A percentile compares a stretch with the other conserved stretches of the same genome.
phyloP scores from a whole-genome alignment of 768 basidiomycete genomes.

The Termitomyces sp. region DNA sequence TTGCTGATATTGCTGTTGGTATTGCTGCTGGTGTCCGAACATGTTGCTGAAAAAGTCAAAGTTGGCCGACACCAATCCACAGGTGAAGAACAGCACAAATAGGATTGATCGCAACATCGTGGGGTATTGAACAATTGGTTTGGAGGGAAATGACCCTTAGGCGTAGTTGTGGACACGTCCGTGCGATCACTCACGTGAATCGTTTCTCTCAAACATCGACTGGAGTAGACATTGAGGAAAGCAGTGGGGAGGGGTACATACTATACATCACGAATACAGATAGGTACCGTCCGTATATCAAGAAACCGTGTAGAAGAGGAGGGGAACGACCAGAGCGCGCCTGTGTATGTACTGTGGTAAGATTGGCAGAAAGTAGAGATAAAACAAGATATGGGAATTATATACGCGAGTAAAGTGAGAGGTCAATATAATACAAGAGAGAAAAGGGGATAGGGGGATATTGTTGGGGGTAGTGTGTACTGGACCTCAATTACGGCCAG shows the following conservation, averaged over 20 bases:
- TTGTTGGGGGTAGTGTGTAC: background rate
- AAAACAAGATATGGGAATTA: slow-evolving; percentile 2
- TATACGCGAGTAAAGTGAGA: background rate
- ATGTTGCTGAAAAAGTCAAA: slow-evolving; percentile 80
- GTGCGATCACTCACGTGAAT: slow-evolving; percentile 17
- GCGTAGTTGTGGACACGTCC: background rate
- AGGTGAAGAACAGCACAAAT: slow-evolving; percentile 30
- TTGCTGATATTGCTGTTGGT: slow-evolving; percentile 55
- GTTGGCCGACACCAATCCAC: slow-evolving; percentile 50
- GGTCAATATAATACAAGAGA: background rate
- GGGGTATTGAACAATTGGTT: background rate
- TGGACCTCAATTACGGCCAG: background rate
- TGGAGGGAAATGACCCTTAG: background rate
- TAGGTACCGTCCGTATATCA: slow-evolving; percentile 5
- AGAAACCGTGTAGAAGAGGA: background rate
- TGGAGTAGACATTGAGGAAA: too few relatives aligned
- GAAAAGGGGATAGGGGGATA: background rate
- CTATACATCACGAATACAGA: slow-evolving; percentile 9
- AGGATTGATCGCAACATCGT: slow-evolving; percentile 15
- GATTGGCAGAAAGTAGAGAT: background rate
- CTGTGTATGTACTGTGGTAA: background rate
- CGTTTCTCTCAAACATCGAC: background rate
- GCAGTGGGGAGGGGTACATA: background rate
- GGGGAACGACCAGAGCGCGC: slow-evolving; percentile 2
- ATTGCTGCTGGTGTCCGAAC: slow-evolving; percentile 66